Evolutionary conservation across 1,139 yeast genomes (phyloP), one percentile per base, ranked within the genome.

Genomic region (Taiozyma onychis): DNA sequence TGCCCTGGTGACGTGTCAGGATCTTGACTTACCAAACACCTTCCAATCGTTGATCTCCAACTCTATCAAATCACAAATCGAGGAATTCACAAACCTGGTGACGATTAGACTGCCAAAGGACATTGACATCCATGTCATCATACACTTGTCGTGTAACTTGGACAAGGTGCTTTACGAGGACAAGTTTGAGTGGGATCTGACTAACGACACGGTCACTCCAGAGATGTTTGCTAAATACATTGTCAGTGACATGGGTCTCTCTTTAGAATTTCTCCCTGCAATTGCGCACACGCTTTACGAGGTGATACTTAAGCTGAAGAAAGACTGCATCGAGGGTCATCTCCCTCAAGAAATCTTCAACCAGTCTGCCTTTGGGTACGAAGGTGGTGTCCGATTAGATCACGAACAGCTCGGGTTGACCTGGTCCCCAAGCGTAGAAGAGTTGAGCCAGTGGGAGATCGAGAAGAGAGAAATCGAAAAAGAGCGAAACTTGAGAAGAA

Each of bases 391-490:
- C 56, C 72, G 93, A 53, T 71, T 80, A 48, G 88, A 84, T 56
- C 75, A 74, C 34, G 83, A 78, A 52, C 70, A 74, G 16, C 66
- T 79, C 42, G 88, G 89, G 44, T 89, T 84, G 47, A 86, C 81
- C 39, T 93, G 97, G 96, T 85, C 87, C 48, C 99, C 99, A 13
- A 77, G 83, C 39, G 85, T 93, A 4, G 98, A 91, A 67, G 80
- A 81, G 9, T 75, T 93, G 54, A 83, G 95, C 1, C 93, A 89
- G 46, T 91, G 93, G 77, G 99, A 93, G 69, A 89, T 93, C 52
- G 98, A 91, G 64, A 86, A 88, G 69, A 79, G 98, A 56, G 98
- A 93, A 65, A 89, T 91, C 57, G 99, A 95, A 68, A 83, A 96
- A 63, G 97, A 91, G 58, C 80, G 99, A 67, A 89, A 88, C 63